phyloP scores from a whole-genome alignment of 768 basidiomycete species.

The Porphyrellus cyaneotinctus region DNA sequence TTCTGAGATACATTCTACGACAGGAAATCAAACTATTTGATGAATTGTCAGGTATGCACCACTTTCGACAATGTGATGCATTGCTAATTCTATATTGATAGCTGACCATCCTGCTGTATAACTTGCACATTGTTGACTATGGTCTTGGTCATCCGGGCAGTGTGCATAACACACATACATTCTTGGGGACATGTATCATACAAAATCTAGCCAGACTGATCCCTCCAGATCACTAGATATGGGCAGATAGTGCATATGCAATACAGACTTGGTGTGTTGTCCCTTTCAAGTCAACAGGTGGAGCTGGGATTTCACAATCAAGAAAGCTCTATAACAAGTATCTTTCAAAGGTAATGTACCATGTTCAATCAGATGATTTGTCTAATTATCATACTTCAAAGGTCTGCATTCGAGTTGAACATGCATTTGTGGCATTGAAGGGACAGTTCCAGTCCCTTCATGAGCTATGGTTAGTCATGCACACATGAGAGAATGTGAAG shows the following conservation, averaged over 20 bases:
- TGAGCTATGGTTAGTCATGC: background rate
- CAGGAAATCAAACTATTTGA: background rate
- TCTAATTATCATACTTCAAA: background rate
- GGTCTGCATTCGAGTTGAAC: background rate
- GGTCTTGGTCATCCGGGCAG: background rate
- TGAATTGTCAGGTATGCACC: background rate
- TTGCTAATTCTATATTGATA: background rate
- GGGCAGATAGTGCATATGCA: background rate
- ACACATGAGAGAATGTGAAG: background rate
- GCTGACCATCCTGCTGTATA: background rate
- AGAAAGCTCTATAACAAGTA: background rate
- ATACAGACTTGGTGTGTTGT: background rate
- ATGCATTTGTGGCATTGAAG: background rate
- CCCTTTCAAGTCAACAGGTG: background rate
- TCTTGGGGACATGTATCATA: background rate
- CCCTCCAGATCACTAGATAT: background rate
- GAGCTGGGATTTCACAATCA: background rate
- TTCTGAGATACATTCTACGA: background rate
- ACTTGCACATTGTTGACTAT: background rate
- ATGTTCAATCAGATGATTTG: too few species aligned
- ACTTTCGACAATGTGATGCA: too few species aligned
- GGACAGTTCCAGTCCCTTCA: background rate
- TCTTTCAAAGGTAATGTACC: background rate
- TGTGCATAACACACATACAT: background rate
- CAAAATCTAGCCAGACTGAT: background rate